Evolutionary conservation across 352 stramenopile species (phyloP).

Genomic region (Pythium coloratum): DNA sequence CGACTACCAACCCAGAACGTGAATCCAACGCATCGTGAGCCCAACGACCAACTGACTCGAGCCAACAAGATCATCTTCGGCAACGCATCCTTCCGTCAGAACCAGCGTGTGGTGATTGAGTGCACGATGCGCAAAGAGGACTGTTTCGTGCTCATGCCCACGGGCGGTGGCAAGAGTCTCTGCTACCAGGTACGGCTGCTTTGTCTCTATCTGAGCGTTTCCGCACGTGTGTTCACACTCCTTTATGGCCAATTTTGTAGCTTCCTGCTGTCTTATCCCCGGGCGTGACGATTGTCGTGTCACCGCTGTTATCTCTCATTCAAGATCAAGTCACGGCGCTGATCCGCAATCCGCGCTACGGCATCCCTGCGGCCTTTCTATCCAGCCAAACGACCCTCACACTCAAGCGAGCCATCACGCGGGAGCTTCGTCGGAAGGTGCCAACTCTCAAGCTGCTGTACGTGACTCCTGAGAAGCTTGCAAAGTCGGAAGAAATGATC

Average conservation of each 20-base stretch:
- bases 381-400: conserved; percentile 72
- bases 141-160: conserved; percentile 95
- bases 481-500: conserved; percentile 73
- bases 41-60: conserved; percentile 42
- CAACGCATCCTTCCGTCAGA: conserved; percentile 84
- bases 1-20: not conserved
- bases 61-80: conserved; percentile 72
- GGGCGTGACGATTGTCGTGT: conserved; percentile 93
- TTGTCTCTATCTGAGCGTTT: too few species aligned
- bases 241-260: not conserved
- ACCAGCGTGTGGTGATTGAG: conserved; percentile 93
- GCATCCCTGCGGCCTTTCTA: conserved; percentile 72
- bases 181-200: conserved; percentile 84
- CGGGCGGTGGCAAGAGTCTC: conserved; percentile 89
- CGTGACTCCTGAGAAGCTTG: conserved; percentile 95
- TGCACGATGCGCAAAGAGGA: conserved; percentile 88
- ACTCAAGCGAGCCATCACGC: conserved; percentile 59
- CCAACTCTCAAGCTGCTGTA: conserved; percentile 90
- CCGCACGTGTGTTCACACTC: not conserved
- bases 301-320: conserved; percentile 93
- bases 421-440: conserved; percentile 78
- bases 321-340: conserved; percentile 91
- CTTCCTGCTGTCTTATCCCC: conserved; percentile 60
- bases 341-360: conserved; percentile 59
- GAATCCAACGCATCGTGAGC: not conserved